Percentiles rank a stretch among this genome's conserved stretches.
phyloP scores from a whole-genome alignment of 176 grass and related monocot species.

The Eragrostis nindensis region DNA sequence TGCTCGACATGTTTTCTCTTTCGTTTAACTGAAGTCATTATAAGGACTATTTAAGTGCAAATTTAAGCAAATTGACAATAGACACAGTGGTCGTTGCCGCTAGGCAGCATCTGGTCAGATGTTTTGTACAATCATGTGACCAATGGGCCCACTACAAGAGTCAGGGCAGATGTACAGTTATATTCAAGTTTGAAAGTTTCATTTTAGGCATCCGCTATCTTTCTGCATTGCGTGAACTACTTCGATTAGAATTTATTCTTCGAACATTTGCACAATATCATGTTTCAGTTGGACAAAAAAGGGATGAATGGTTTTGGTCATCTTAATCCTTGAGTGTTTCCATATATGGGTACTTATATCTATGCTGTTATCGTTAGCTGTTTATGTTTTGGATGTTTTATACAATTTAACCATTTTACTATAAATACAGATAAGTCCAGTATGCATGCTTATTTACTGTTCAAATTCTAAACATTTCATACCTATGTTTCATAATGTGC shows the following conservation, averaged over 20 bases:
- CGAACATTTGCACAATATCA: background rate
- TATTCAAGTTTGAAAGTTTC: background rate
- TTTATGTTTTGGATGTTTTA: background rate
- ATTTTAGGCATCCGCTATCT: background rate
- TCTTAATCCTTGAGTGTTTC: background rate
- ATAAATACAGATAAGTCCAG: background rate
- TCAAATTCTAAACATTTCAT: background rate
- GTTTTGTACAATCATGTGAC: background rate
- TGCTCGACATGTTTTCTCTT: background rate
- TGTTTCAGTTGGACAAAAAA: background rate
- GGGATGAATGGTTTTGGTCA: background rate
- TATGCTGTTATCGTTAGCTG: background rate
- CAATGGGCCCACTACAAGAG: background rate
- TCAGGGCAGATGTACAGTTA: background rate
- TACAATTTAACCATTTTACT: background rate
- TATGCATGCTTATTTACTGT: conserved; percentile 5
- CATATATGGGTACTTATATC: background rate
- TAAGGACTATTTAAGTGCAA: background rate
- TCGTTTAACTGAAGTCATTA: background rate
- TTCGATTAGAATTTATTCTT: conserved; percentile 18
- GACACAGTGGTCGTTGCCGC: background rate
- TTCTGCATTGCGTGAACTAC: background rate
- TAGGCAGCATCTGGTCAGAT: background rate
- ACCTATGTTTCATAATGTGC: conserved; percentile 4
- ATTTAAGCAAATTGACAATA: background rate